Percentiles rank a stretch among this genome's conserved stretches.
phyloP scores from a whole-genome alignment of 768 basidiomycete species.

The Boletus speciosus region DNA sequence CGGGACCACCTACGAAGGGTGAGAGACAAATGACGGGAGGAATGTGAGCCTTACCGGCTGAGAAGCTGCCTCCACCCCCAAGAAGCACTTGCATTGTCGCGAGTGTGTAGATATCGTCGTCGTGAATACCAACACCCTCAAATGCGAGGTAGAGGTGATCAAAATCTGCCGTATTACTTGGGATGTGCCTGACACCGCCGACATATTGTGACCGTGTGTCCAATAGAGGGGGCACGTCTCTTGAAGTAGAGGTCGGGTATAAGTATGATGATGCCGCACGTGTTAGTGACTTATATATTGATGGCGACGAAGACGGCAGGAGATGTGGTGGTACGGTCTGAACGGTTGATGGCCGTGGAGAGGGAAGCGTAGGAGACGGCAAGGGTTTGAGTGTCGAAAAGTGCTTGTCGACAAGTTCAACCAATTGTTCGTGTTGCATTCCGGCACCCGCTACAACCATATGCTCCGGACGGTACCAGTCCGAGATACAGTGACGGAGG shows the following conservation, averaged over 20 bases:
- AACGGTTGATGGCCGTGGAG: slow-evolving; percentile 29
- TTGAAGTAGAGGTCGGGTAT: slow-evolving; percentile 36
- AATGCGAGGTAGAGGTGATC: slow-evolving; percentile 92
- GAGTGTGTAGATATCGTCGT: slow-evolving; percentile 88
- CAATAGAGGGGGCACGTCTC: slow-evolving; percentile 10
- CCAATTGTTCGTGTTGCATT: slow-evolving; percentile 84
- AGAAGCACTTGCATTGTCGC: slow-evolving; percentile 94
- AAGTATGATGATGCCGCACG: slow-evolving; percentile 76
- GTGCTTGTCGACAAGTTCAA: slow-evolving; percentile 78
- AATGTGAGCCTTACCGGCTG: slow-evolving; percentile 56
- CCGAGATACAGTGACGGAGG: slow-evolving; percentile 60
- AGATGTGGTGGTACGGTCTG: slow-evolving; percentile 52
- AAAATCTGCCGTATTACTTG: slow-evolving; percentile 63
- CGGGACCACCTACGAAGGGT: slow-evolving; percentile 70
- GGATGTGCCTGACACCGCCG: slow-evolving; percentile 76
- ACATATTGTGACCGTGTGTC: slow-evolving; percentile 59
- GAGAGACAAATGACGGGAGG: neutral
- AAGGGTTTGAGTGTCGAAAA: slow-evolving; percentile 65
- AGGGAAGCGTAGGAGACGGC: slow-evolving; percentile 21
- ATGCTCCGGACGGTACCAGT: slow-evolving; percentile 90
- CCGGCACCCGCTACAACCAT: slow-evolving; percentile 96
- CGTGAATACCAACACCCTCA: slow-evolving; percentile 87
- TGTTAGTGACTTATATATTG: slow-evolving; percentile 63
- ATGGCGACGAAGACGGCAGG: slow-evolving; percentile 50
- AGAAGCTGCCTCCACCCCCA: slow-evolving; percentile 95